Evolutionary conservation across 805 yeast genomes (phyloP).

Genomic region (Diddensiella santjacobensis): DNA sequence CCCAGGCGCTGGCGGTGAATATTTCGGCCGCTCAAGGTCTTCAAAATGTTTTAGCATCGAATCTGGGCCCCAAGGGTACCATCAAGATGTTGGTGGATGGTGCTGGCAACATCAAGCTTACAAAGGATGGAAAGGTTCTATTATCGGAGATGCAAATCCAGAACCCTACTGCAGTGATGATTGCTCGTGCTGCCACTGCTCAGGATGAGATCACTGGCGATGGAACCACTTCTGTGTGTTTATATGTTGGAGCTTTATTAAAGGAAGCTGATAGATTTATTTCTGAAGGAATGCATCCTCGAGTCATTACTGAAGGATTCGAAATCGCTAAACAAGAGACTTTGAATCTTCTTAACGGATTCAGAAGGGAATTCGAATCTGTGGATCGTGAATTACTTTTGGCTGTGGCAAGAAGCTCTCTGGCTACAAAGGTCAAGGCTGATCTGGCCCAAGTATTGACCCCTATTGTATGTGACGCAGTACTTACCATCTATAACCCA

Average conservation of each 20-base stretch:
- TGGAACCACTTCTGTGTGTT: slow-evolving; percentile 94
- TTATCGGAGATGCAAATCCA: slow-evolving; percentile 96
- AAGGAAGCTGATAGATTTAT: slow-evolving; percentile 92
- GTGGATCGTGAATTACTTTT: slow-evolving; percentile 82
- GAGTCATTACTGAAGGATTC: slow-evolving; percentile 92
- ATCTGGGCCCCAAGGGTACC: slow-evolving; percentile 96
- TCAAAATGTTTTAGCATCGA: slow-evolving; percentile 86
- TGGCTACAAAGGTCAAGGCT: slow-evolving; percentile 77
- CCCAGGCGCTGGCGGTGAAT: slow-evolving; percentile 93
- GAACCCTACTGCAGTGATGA: slow-evolving; percentile 83
- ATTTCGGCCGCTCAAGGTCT: slow-evolving; percentile 95
- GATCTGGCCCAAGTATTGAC: slow-evolving; percentile 78
- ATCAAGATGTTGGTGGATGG: slow-evolving; percentile 96
- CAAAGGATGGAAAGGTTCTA: slow-evolving; percentile 94
- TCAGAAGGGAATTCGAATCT: slow-evolving; percentile 45
- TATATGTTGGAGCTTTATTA: slow-evolving; percentile 89
- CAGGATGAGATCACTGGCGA: slow-evolving; percentile 99
- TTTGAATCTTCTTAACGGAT: slow-evolving; percentile 63
- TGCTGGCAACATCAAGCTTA: slow-evolving; percentile 88
- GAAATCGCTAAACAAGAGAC: slow-evolving; percentile 81
- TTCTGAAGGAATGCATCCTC: slow-evolving; percentile 93
- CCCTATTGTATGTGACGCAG: slow-evolving; percentile 96
- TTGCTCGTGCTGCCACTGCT: slow-evolving; percentile 94
- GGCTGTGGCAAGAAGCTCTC: slow-evolving; percentile 87
- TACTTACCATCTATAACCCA: slow-evolving; percentile 64